Evolutionary conservation across 495 filamentous ascomycete species (phyloP).

Genomic region (Daldinia childiae): DNA sequence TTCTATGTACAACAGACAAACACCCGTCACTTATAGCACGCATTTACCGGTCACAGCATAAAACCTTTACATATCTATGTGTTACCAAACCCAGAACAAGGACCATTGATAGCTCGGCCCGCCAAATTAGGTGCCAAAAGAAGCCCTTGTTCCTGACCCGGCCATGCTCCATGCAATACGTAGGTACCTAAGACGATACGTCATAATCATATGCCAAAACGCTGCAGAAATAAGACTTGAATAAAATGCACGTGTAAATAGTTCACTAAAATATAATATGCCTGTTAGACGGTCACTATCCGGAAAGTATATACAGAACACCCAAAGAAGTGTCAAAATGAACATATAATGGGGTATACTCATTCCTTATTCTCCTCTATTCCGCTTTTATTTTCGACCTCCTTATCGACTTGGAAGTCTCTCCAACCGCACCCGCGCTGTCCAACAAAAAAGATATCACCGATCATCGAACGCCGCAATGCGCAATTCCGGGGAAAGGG

Average conservation of each 20-base stretch:
- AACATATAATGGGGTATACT: constrained; percentile 26
- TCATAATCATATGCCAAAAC: constrained; percentile 40
- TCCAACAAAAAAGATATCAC: constrained; percentile 23
- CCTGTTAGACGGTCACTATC: constrained; percentile 25
- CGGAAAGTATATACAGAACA: constrained; percentile 32
- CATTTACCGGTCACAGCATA: background rate
- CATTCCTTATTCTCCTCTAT: constrained; percentile 20
- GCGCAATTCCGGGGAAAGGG: background rate
- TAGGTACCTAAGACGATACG: constrained; percentile 16
- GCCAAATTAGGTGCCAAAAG: constrained; percentile 20
- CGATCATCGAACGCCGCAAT: background rate
- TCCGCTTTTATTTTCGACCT: constrained; percentile 1
- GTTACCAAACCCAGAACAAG: background rate
- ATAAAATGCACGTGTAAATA: background rate
- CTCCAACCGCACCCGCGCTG: constrained; percentile 15
- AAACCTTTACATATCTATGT: background rate
- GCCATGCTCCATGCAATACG: background rate
- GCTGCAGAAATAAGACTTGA: background rate
- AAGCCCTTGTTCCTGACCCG: constrained; percentile 21
- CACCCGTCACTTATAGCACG: background rate
- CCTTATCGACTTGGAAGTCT: background rate
- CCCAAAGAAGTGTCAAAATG: background rate
- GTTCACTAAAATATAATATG: constrained; percentile 5
- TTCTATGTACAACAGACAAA: background rate
- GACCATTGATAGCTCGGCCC: background rate